Evolutionary conservation across 2,329 filamentous ascomycete species (phyloP).

Genomic region (Rhynchosporium secalis): DNA sequence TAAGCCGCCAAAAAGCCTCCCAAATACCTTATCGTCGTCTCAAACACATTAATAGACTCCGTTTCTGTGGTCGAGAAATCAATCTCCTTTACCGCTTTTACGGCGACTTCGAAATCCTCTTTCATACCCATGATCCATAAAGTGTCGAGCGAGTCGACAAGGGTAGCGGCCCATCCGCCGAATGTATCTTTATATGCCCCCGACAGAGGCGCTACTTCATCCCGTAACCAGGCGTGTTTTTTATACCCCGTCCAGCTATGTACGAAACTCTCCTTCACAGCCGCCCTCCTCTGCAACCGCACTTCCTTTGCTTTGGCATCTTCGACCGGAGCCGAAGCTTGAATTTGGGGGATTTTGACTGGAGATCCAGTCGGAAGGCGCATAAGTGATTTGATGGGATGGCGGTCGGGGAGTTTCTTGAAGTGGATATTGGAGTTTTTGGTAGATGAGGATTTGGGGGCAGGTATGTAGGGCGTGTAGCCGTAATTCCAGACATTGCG

Average conservation of each 20-base stretch:
- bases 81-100: slow-evolving; percentile 66
- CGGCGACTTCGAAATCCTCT: slow-evolving; percentile 77
- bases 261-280: slow-evolving; percentile 37
- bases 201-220: slow-evolving; percentile 77
- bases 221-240: slow-evolving; percentile 76
- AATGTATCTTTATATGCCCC: slow-evolving; percentile 75
- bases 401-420: slow-evolving; percentile 35
- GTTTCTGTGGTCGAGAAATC: slow-evolving; percentile 71
- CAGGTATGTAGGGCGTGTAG: slow-evolving; percentile 26
- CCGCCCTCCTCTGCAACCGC: slow-evolving; percentile 30
- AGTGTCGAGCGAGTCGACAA: slow-evolving; percentile 81
- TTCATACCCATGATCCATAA: slow-evolving; percentile 84
- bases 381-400: slow-evolving; percentile 35
- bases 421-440: slow-evolving; percentile 57
- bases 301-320: slow-evolving; percentile 28
- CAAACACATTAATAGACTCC: slow-evolving; percentile 61
- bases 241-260: slow-evolving; percentile 78
- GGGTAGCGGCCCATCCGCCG: slow-evolving; percentile 85
- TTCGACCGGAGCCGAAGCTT: slow-evolving; percentile 32
- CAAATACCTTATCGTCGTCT: slow-evolving; percentile 88
- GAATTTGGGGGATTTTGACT: slow-evolving; percentile 35
- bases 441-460: slow-evolving; percentile 17
- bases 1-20: slow-evolving; percentile 85
- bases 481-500: slow-evolving; percentile 30
- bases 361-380: slow-evolving; percentile 35